Base-by-base conservation (phyloP, 2,329 filamentous ascomycete species). In the Ophiocordyceps robertsii region DNA sequence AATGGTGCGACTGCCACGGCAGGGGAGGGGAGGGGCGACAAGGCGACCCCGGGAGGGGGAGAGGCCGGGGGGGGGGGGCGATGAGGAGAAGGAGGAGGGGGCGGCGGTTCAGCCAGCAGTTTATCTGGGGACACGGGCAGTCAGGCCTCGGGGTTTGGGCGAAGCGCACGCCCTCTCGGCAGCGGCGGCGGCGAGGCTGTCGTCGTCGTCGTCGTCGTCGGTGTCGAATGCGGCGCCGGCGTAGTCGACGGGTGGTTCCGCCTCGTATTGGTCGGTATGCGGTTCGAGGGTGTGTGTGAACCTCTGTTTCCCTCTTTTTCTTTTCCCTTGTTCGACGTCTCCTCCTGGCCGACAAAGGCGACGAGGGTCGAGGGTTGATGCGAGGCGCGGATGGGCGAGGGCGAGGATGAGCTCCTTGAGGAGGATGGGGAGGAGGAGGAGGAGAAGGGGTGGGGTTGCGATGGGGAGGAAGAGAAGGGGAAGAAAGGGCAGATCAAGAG, bases 1-100 rank as follows among this genome's bases (percentile, higher is more conserved):
- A 47, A 48, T 48, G 47, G 51, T 49, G 49, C 54, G 54, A 51
- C 46, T 45, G 48, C 45, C 19, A 33, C 24, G 9, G 41, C 33
- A 36, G 43, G 43, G 24, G 24, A 7, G 24, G 24, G 30, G 37
- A 24, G 36, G 42, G 43, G 43, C 36, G 36, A 14, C 17, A 9
- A 24, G 36, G 36, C 33, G 17, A 36, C n/a, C 33, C 33, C 9
- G 17, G 33, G 17, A 16, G 33, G 33, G 19, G 33, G 11, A 36
- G 17, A 10, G 16, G 16, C 14, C 4, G 3, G 33, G 14, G 33
- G 8, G 19, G 19, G 19, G 19, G 19, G 19, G 4, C 3, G 19
- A 19, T 19, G 19, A 19, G 19, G 19, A 19, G 19, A 19, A 10
- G 16, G 33, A 35, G 4, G 30, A 6, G 14, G 33, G 16, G 33